Percentiles rank a stretch among this genome's conserved stretches.
These are phyloP conservation scores for Microdochium trichocladiopsis DNA, from an alignment of 2,329 filamentous ascomycete genomes.

Conservation along the genomic window DNA sequence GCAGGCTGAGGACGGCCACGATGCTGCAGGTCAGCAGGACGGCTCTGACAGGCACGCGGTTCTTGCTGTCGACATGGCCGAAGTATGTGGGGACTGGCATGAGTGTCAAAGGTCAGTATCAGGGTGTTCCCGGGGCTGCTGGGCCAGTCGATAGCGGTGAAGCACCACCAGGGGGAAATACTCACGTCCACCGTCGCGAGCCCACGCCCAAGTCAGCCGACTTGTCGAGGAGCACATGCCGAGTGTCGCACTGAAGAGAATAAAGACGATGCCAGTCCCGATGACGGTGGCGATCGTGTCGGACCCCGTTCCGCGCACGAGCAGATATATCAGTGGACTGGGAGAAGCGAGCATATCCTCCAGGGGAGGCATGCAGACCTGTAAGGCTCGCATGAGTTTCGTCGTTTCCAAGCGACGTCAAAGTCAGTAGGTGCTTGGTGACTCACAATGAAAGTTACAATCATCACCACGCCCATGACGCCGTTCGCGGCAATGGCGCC, in stretches of 20 bases:
- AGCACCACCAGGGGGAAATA: background rate
- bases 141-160: background rate
- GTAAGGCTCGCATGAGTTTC: background rate
- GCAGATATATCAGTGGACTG: slow-evolving; percentile 2
- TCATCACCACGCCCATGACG: slow-evolving; percentile 4
- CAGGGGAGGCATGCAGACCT: slow-evolving; percentile 5
- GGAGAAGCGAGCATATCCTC: slow-evolving; percentile 2
- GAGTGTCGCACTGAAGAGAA: too few relatives aligned
- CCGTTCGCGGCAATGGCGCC: slow-evolving; percentile 4
- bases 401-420: background rate
- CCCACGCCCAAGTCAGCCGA: slow-evolving; percentile 5
- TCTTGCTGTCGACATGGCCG: slow-evolving; percentile 4
- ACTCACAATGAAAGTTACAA: background rate
- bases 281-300: slow-evolving; percentile 1
- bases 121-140: too few relatives aligned
- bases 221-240: slow-evolving; percentile 4
- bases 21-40: slow-evolving; percentile 3
- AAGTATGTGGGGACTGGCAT: slow-evolving; percentile 3
- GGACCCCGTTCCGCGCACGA: background rate
- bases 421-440: background rate
- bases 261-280: background rate
- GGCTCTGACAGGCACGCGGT: slow-evolving; percentile 4
- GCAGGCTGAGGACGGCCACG: slow-evolving; percentile 2
- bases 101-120: too few relatives aligned
- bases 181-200: slow-evolving; percentile 3